Evolutionary conservation across 441 rosid genomes (phyloP), one percentile per base, ranked within the genome.

Genomic region (Melastoma candidum): DNA sequence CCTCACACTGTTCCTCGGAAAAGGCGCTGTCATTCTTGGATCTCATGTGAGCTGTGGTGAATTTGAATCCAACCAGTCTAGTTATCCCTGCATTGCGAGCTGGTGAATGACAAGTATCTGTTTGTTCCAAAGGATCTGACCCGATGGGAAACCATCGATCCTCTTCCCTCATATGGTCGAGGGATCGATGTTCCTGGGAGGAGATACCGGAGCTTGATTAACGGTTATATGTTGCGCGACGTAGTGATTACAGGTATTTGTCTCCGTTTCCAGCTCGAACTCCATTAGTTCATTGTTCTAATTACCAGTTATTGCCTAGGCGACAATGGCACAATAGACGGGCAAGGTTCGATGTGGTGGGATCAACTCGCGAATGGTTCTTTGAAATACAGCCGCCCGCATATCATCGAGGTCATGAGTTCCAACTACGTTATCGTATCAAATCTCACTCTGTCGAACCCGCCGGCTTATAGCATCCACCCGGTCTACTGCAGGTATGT

Each of bases 321-420:
- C 53, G 86, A 92, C 53, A 82, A 92, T 36, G 96, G 98, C 51
- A 83, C 95, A 26, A 77, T 87, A 11, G 96, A 92, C 27, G 98
- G 96, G 10, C 96, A 92, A 54, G 98, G 96, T 60, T 82, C 75
- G 0, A 73, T 74, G 17, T 92, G 96, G 98, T 92, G 96, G 98
- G 77, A 85, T 44, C 79, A 78, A 90, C 81, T 77, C 59, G 62
- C 49, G 57, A 71, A 80, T 1, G 80, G 71, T 60, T 62, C 83
- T 25, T 71, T 92, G 64, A 92, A 87, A 71, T 77, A 82, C 57
- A 92, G 80, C 58, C 85, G 96, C 49, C 98, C 98, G 51, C 88
- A 87, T 65, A 81, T 92, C 0, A 81, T 92, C 11, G 96, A 92
- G 65, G 78, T 92, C 36, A 63, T 74, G 49, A 72, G 72, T 2